Evolutionary conservation across 1,139 yeast genomes (phyloP).

Genomic region (Yamadazyma siamensis): DNA sequence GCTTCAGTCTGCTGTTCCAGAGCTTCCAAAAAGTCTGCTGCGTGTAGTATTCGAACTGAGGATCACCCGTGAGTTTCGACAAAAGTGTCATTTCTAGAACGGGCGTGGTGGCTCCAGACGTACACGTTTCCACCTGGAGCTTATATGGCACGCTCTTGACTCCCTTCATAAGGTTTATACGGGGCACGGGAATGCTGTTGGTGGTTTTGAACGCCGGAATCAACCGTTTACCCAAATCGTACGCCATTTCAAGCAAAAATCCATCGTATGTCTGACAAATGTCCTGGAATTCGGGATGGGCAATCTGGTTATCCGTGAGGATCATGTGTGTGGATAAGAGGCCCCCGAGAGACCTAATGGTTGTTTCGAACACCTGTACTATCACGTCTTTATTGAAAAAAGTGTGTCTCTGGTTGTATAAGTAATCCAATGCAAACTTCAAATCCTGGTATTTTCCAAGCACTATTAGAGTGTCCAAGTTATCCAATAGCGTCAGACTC

Average conservation of each 20-base stretch:
- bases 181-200: constrained; percentile 66
- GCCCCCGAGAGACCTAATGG: constrained; percentile 79
- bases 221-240: constrained; percentile 65
- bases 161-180: constrained; percentile 62
- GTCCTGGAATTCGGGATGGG: constrained; percentile 4
- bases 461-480: constrained; percentile 73
- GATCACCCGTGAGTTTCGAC: constrained; percentile 70
- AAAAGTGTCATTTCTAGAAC: constrained; percentile 74
- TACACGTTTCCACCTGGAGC: constrained; percentile 64
- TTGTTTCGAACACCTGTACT: constrained; percentile 83
- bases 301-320: constrained; percentile 45
- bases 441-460: constrained; percentile 63
- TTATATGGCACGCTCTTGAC: constrained; percentile 37
- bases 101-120: constrained; percentile 85
- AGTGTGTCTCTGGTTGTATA: constrained; percentile 31
- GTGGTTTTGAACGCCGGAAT: constrained; percentile 62
- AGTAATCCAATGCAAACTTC: constrained; percentile 43
- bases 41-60: constrained; percentile 62
- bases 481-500: constrained; percentile 73
- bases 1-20: constrained; percentile 63
- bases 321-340: constrained; percentile 73
- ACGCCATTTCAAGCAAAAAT: constrained; percentile 62
- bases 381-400: constrained; percentile 63
- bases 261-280: constrained; percentile 56
- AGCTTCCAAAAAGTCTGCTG: constrained; percentile 62